phyloP scores from a whole-genome alignment of 345 rosid species.

The Eucalyptus brandiana region DNA sequence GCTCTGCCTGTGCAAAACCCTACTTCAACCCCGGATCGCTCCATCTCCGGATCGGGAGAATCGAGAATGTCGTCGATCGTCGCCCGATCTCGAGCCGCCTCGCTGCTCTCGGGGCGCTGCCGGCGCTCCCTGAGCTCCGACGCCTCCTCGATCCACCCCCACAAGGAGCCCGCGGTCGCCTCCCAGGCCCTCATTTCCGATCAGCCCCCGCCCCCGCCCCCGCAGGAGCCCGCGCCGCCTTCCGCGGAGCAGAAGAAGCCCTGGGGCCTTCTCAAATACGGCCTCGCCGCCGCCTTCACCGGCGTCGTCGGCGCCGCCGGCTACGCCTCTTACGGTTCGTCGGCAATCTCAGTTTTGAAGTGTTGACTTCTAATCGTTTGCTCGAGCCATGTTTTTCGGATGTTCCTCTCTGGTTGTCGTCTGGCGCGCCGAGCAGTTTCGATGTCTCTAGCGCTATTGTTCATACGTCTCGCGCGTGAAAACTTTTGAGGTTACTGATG shows the following conservation, averaged over 20 bases:
- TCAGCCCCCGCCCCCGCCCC: background rate
- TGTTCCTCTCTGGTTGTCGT: background rate
- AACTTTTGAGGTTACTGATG: background rate
- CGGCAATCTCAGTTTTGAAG: background rate
- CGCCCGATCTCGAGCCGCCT: conserved; percentile 39
- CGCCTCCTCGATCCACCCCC: conserved; percentile 12
- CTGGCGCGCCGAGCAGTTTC: background rate
- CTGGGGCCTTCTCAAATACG: conserved; percentile 46
- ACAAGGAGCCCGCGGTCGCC: conserved; percentile 25
- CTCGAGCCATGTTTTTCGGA: background rate
- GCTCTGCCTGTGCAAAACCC: conserved; percentile 3
- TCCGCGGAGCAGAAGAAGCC: conserved; percentile 21
- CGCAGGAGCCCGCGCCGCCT: conserved; percentile 5
- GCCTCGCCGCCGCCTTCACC: conserved; percentile 34
- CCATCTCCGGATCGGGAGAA: background rate
- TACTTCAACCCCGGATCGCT: background rate
- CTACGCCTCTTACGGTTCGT: conserved; percentile 57
- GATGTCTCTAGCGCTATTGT: background rate
- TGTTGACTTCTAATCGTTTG: background rate
- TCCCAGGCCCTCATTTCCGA: conserved; percentile 39
- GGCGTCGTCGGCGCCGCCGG: conserved; percentile 50
- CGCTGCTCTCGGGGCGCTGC: conserved; percentile 1
- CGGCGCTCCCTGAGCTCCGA: conserved; percentile 23
- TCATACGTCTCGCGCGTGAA: background rate
- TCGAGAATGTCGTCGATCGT: conserved; percentile 35